phyloP scores from a whole-genome alignment of 345 rosid genomes.

The Viola odorata region DNA sequence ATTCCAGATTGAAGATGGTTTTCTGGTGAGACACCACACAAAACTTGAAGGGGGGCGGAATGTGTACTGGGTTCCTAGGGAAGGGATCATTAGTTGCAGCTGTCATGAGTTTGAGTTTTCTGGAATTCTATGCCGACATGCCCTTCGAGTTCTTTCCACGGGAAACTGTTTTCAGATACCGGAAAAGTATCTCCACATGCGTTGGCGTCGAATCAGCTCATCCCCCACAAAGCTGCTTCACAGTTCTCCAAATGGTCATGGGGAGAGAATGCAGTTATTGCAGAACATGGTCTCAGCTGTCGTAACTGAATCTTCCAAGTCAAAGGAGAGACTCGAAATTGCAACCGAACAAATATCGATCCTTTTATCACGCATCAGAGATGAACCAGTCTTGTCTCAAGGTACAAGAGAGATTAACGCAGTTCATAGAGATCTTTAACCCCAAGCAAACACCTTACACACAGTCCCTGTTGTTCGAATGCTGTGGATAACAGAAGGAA shows the following conservation, averaged over 20 bases:
- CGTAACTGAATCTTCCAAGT: slow-evolving; percentile 64
- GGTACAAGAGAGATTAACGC: slow-evolving; percentile 31
- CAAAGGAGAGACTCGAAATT: slow-evolving; percentile 76
- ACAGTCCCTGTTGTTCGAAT: no score
- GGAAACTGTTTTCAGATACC: slow-evolving; percentile 95
- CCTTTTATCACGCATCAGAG: slow-evolving; percentile 68
- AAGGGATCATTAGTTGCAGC: slow-evolving; percentile 85
- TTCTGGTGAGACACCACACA: slow-evolving; percentile 88
- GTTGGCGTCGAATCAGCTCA: slow-evolving; percentile 70
- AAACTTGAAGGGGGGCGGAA: slow-evolving; percentile 88
- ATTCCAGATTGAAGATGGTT: slow-evolving; percentile 77
- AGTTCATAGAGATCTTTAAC: slow-evolving; percentile 31
- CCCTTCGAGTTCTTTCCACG: slow-evolving; percentile 85
- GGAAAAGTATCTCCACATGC: slow-evolving; percentile 72
- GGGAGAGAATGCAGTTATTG: slow-evolving; percentile 65
- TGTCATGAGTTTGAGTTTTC: slow-evolving; percentile 93
- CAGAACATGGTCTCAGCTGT: slow-evolving; percentile 73
- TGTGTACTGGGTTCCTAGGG: slow-evolving; percentile 85
- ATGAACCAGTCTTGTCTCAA: slow-evolving; percentile 51
- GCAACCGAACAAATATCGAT: slow-evolving; percentile 70
- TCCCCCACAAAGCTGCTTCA: slow-evolving; percentile 42
- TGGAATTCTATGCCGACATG: slow-evolving; percentile 91
- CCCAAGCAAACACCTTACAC: no score
- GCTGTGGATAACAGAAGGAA: no score
- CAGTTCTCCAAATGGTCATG: slow-evolving; percentile 38